Base-by-base conservation (phyloP, 2,329 filamentous ascomycete species). In the Pestalotiopsis sp. region DNA sequence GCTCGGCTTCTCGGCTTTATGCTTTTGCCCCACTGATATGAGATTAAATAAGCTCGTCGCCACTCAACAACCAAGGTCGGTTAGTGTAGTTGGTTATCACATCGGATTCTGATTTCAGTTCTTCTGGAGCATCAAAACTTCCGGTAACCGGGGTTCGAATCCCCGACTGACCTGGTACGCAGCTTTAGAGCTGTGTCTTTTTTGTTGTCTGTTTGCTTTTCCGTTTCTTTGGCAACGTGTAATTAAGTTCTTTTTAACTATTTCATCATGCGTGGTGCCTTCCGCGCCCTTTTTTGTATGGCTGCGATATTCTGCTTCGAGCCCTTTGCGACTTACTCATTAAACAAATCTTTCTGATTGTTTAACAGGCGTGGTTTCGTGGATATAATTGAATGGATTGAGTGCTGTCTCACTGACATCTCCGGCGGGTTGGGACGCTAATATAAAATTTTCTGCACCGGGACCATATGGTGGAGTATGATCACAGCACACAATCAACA, bases 1-100 rank as follows among this genome's bases (percentile, higher is more conserved):
- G n/a, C n/a, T 52, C n/a, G 45, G 17, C 7, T 52, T 9, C n/a
- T n/a, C 17, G 17, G 45, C 5, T 52, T 45, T 45, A n/a, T 27
- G 57, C 57, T 23, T 17, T 52, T 2, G 25, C 57, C 27, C 57
- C 57, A 59, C 59, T 36, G 25, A 1, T 12, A 41, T 41, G 12
- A 12, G 0, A 39, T 11, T 3, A 4, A 36, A 38, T 62, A 62
- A 38, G 59, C 3, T 6, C 25, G 2, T 27, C 57, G n/a, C 25
- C n/a, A 27, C n/a, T 62, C 59, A 36, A 39, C 31, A 36, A n/a
- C 13, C n/a, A 39, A 39, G 61, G 61, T 64, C 61, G 38, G 20
- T 49, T 64, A 52, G 61, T 64, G 61, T 64, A 64, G 61, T 49
- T 64, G 61, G 61, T 64, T 64, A 64, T 64, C 61, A 64, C 61